phyloP scores from a whole-genome alignment of 768 basidiomycete species.

The Hypholoma sublateritium region DNA sequence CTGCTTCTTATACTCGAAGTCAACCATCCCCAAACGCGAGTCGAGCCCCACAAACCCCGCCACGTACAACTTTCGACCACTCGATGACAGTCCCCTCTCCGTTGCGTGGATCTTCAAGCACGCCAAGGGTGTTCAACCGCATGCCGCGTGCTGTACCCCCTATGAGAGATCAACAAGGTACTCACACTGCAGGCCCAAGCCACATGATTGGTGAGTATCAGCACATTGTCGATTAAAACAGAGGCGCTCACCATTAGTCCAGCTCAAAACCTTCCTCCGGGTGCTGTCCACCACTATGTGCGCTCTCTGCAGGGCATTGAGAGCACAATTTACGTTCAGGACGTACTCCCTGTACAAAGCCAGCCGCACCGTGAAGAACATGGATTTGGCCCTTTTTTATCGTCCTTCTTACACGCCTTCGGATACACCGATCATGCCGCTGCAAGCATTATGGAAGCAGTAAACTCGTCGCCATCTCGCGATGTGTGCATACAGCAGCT shows the following conservation, averaged over 20 bases:
- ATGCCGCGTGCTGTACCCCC: too few relatives aligned
- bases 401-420: background rate
- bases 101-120: too few relatives aligned
- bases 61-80: background rate
- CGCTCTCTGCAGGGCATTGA: background rate
- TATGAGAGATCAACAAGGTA: too few relatives aligned
- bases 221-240: too few relatives aligned
- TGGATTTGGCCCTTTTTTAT: background rate
- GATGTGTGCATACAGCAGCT: background rate
- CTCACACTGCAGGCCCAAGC: too few relatives aligned
- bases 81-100: background rate
- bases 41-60: background rate
- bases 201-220: too few relatives aligned
- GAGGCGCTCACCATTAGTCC: background rate
- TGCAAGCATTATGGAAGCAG: too few relatives aligned
- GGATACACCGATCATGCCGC: background rate
- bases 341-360: too few relatives aligned
- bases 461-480: too few relatives aligned
- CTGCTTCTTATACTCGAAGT: background rate
- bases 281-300: background rate
- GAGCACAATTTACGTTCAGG: background rate
- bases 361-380: background rate
- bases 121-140: background rate
- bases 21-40: background rate
- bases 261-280: too few relatives aligned